Evolutionary conservation across 75 land plant species (phyloP).

Genomic region (Pinus albicaulis): DNA sequence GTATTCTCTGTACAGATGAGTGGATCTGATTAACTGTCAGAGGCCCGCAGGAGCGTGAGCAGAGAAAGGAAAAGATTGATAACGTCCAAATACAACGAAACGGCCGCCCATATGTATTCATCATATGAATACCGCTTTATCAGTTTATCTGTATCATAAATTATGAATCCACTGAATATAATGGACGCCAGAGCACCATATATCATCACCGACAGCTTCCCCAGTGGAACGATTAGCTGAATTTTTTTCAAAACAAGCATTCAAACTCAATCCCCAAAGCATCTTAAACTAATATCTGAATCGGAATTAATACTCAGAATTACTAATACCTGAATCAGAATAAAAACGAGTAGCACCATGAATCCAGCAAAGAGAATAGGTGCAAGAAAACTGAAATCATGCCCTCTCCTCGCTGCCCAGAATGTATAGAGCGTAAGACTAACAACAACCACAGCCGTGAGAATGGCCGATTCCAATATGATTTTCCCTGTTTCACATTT

Average conservation of each 20-base stretch:
- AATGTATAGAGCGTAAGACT: slow-evolving; percentile 52
- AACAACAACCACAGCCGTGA: slow-evolving; percentile 44
- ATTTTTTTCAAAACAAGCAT: background rate
- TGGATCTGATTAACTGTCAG: background rate
- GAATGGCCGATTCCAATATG: slow-evolving; percentile 43
- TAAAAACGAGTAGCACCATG: slow-evolving; percentile 56
- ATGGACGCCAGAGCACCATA: slow-evolving; percentile 44
- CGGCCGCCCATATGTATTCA: slow-evolving; percentile 42
- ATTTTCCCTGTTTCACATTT: slow-evolving; percentile 31
- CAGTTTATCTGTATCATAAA: slow-evolving; percentile 68
- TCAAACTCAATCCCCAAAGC: background rate
- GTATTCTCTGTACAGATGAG: too few relatives aligned
- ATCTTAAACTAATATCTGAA: background rate
- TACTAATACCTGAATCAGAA: slow-evolving; percentile 60
- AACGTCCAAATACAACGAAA: slow-evolving; percentile 36
- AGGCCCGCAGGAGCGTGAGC: slow-evolving; percentile 9
- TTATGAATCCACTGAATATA: slow-evolving; percentile 54
- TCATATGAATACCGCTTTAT: slow-evolving; percentile 50
- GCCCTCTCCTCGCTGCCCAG: slow-evolving; percentile 53
- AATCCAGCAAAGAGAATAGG: slow-evolving; percentile 61
- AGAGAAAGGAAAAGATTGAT: slow-evolving; percentile 37
- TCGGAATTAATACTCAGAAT: background rate
- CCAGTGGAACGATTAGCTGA: slow-evolving; percentile 37
- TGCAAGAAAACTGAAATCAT: slow-evolving; percentile 64
- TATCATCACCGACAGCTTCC: slow-evolving; percentile 23